Evolutionary conservation across 805 yeast genomes (phyloP).

Genomic region (Lipomyces oligophaga): DNA sequence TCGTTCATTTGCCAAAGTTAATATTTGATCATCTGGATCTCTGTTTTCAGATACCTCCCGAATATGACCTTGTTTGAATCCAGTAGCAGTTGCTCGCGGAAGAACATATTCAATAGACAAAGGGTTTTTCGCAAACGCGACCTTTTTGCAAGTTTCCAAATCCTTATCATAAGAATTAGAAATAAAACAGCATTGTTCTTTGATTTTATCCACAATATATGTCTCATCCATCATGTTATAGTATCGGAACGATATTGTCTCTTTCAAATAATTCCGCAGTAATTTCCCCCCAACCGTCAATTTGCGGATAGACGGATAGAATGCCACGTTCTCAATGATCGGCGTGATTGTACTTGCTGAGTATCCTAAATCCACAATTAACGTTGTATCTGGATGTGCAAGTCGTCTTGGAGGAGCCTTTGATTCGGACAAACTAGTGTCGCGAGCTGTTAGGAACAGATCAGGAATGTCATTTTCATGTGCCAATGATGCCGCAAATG

Average conservation of each 20-base stretch:
- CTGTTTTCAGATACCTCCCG: constrained; percentile 34
- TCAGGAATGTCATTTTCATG: constrained; percentile 16
- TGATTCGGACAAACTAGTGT: background rate
- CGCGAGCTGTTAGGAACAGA: background rate
- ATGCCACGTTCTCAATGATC: constrained; percentile 66
- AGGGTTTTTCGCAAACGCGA: constrained; percentile 13
- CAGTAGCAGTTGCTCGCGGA: constrained; percentile 57
- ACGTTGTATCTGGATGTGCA: constrained; percentile 51
- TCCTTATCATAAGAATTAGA: constrained; percentile 54
- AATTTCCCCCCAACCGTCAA: constrained; percentile 84
- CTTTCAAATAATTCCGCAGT: constrained; percentile 76
- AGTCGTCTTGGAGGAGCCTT: background rate
- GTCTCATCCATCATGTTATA: constrained; percentile 93
- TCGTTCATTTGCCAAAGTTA: constrained; percentile 74
- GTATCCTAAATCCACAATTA: constrained; percentile 86
- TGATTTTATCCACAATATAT: constrained; percentile 73
- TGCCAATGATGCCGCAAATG: constrained; percentile 42
- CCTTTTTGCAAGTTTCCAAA: constrained; percentile 36
- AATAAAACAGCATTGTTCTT: constrained; percentile 72
- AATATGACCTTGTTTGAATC: constrained; percentile 58
- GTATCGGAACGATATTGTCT: constrained; percentile 81
- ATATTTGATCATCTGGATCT: constrained; percentile 47
- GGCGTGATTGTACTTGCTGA: constrained; percentile 86
- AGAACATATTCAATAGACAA: constrained; percentile 47
- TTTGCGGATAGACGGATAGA: constrained; percentile 64